Base-by-base conservation (phyloP, 768 basidiomycete genomes). In the Neoboletus brunneissimus region DNA sequence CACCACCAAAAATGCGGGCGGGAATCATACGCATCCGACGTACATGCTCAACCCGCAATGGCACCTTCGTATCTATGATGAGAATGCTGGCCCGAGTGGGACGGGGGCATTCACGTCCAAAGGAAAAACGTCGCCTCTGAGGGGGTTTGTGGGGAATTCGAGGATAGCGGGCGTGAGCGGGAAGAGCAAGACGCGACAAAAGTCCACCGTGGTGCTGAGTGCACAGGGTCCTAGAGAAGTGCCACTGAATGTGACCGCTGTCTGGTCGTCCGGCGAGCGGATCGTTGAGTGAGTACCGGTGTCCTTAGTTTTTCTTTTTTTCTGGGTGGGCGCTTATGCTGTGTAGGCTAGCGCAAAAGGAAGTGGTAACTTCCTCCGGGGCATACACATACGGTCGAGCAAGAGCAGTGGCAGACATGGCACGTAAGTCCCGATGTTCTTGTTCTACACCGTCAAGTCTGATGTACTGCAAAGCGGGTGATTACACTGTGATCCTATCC, bases 1-100 rank as follows among this genome's bases (percentile, higher is more conserved):
- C 58, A 86, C 85, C 0, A 79, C 73, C 35, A 85, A 85, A 61
- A 91, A 84, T 29, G 82, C 91, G 0, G 96, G 96, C 0, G 96
- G 96, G 2, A 95, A 94, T 65, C 82, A 85, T 54, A 82, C 83
- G 5, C 77, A 85, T 60, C 84, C 91, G 1, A 87, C 88, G 0
- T 97, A 89, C 71, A 89, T 96, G 85, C 71, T 82, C 48, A 98
- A 98, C 66, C 95, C 95, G 0, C 93, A 97, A 66, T 98, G 91
- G 71, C 79, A 80, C 53, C 75, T 98, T 15, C 78, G 73, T 8
- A 72, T 96, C 20, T 74, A 78, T 51, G 74, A 81, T 5, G 64
- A 72, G 4, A 63, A 58, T 20, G 13, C 53, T 10, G n/a, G 41
- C 7, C 5, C 49, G 15, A 31, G 55, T 52, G 55, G 61, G 45